phyloP scores from a whole-genome alignment of 371 early-diverging fungal species.

The Umbelopsis sp. region DNA sequence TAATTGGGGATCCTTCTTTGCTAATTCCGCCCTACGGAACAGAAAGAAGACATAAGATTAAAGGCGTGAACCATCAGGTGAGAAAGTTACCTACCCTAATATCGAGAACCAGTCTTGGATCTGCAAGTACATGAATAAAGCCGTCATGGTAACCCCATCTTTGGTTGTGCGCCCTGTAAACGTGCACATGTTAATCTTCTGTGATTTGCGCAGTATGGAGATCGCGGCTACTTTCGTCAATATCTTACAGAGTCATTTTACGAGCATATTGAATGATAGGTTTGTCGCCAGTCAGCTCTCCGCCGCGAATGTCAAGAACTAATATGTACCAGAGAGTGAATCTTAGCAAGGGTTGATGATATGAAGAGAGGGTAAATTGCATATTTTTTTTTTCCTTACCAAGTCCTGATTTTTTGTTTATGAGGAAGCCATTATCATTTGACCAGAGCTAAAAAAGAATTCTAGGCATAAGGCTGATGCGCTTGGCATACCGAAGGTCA shows the following conservation, averaged over 20 bases:
- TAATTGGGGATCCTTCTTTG: slow-evolving; percentile 40
- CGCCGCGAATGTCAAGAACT: slow-evolving; percentile 55
- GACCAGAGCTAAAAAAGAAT: slow-evolving; percentile 42
- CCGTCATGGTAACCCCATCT: slow-evolving; percentile 53
- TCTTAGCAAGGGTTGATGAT: not conserved
- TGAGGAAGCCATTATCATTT: slow-evolving; percentile 56
- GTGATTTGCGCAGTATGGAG: not conserved
- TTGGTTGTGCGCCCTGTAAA: slow-evolving; percentile 43
- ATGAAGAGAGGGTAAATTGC: not conserved
- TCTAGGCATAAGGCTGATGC: not conserved
- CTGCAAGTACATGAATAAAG: slow-evolving; percentile 41
- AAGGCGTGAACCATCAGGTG: not conserved
- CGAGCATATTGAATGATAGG: slow-evolving; percentile 52
- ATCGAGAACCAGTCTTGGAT: slow-evolving; percentile 47
- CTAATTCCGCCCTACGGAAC: slow-evolving; percentile 41
- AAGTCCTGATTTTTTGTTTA: slow-evolving; percentile 55
- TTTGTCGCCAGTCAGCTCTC: slow-evolving; percentile 46
- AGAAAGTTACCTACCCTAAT: slow-evolving; percentile 33
- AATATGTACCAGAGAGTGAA: not conserved
- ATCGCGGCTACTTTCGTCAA: no score
- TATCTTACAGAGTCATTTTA: slow-evolving; percentile 40
- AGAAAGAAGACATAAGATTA: not conserved
- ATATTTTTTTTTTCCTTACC: slow-evolving; percentile 30
- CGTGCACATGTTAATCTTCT: not conserved
- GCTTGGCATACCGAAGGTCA: not conserved